Evolutionary conservation across 2,329 filamentous ascomycete species (phyloP).

Genomic region (Fusarium agapanthi): DNA sequence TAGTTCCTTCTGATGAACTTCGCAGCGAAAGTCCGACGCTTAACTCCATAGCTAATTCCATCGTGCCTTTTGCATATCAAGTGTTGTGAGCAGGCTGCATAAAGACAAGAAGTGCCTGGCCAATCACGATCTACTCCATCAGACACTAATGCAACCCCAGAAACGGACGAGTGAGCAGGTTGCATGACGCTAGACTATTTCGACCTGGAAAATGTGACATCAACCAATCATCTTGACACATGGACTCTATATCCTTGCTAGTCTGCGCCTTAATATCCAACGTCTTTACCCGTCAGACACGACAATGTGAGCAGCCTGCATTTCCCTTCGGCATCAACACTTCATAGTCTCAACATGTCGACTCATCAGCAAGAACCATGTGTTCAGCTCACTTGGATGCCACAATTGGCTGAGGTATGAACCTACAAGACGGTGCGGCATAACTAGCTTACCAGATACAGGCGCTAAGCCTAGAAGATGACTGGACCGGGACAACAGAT

Average conservation of each 20-base stretch:
- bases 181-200: constrained; percentile 16
- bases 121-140: not conserved
- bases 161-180: constrained; percentile 13
- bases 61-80: not conserved
- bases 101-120: not conserved
- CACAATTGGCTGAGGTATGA: constrained; percentile 17
- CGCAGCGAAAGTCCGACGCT: not conserved
- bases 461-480: constrained; percentile 51
- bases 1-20: not conserved
- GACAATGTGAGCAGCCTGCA: constrained; percentile 40
- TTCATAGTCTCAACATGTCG: not conserved
- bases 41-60: not conserved
- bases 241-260: not conserved
- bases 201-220: not conserved
- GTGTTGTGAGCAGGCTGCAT: constrained; percentile 11
- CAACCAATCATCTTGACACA: not conserved
- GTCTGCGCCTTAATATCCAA: constrained; percentile 7
- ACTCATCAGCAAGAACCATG: not conserved
- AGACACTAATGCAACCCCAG: not conserved
- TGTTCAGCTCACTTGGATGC: constrained; percentile 12
- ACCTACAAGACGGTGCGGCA: fast-evolving
- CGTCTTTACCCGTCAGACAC: not conserved
- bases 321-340: constrained; percentile 6
- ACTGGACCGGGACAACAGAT: constrained; percentile 57
- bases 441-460: constrained; percentile 30